Percentiles rank a stretch among this genome's conserved stretches.
Evolutionary conservation across 768 basidiomycete genomes (phyloP).

Genomic region (Hirschioporus abietinus): DNA sequence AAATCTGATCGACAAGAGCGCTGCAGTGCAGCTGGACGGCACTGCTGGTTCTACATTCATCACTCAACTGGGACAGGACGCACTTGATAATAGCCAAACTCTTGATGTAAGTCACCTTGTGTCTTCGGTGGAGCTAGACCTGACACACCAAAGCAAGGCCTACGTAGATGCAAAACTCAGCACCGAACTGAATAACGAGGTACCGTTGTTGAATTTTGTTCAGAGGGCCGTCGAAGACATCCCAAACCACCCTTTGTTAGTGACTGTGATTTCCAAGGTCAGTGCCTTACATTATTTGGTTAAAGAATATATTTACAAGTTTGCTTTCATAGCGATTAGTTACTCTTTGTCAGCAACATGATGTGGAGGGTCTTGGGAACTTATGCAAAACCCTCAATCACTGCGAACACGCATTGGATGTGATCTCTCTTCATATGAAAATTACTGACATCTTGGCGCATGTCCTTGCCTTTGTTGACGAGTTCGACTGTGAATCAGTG

Average conservation of each 20-base stretch:
- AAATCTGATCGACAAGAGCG: constrained; percentile 44
- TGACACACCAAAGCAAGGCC: constrained; percentile 14
- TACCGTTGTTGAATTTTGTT: constrained; percentile 26
- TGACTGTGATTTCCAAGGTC: constrained; percentile 54
- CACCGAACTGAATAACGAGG: constrained; percentile 40
- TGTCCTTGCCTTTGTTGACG: constrained; percentile 56
- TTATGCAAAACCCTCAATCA: constrained; percentile 63
- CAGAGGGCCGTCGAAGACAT: constrained; percentile 49
- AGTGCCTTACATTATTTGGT: constrained; percentile 12
- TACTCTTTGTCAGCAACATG: constrained; percentile 43
- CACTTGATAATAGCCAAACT: constrained; percentile 54
- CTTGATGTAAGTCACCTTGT: constrained; percentile 40
- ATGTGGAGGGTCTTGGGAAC: constrained; percentile 65
- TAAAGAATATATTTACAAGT: not conserved
- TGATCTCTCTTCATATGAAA: constrained; percentile 61
- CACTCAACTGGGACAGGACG: constrained; percentile 50
- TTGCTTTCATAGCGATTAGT: constrained; percentile 48
- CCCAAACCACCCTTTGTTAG: constrained; percentile 52
- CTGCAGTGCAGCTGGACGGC: constrained; percentile 48
- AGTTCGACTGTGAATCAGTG: constrained; percentile 76
- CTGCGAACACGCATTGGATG: constrained; percentile 56
- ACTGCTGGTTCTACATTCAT: constrained; percentile 40
- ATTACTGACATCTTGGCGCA: constrained; percentile 62
- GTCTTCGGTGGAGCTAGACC: constrained; percentile 3
- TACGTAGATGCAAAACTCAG: constrained; percentile 50